phyloP scores from a whole-genome alignment of 1,139 yeast genomes.

The Sugiyamaella paludigena region DNA sequence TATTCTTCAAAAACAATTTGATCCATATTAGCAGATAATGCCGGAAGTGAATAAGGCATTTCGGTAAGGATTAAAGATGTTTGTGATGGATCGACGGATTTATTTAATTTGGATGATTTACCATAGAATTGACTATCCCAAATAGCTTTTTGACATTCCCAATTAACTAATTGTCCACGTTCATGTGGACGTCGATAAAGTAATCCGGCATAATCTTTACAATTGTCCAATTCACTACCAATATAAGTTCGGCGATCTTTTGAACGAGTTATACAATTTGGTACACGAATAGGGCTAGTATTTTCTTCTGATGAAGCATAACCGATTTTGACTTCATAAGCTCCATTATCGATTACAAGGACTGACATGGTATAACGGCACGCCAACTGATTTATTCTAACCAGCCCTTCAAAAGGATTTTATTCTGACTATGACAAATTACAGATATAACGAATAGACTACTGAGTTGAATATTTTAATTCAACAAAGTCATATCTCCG shows the following conservation, averaged over 20 bases:
- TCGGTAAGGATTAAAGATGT: slow-evolving; percentile 65
- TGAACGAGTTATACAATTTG: slow-evolving; percentile 72
- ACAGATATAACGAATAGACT: too few species aligned
- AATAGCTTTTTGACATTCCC: slow-evolving; percentile 89
- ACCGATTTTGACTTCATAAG: slow-evolving; percentile 80
- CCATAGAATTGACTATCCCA: slow-evolving; percentile 78
- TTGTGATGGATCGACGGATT: slow-evolving; percentile 43
- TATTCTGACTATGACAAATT: too few species aligned
- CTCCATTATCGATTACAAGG: slow-evolving; percentile 79
- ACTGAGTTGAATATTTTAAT: too few species aligned
- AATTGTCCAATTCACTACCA: slow-evolving; percentile 64
- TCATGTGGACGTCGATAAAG: slow-evolving; percentile 80
- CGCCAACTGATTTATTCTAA: too few species aligned
- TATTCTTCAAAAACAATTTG: slow-evolving; percentile 94
- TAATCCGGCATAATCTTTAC: slow-evolving; percentile 74
- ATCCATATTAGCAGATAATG: slow-evolving; percentile 79
- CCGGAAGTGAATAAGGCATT: slow-evolving; percentile 79
- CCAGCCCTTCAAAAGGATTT: too few species aligned
- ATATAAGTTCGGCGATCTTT: slow-evolving; percentile 71
- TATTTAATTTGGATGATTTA: slow-evolving; percentile 36
- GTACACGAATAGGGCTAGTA: slow-evolving; percentile 49
- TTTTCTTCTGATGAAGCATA: slow-evolving; percentile 39
- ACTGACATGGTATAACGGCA: slow-evolving; percentile 30
- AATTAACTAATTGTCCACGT: slow-evolving; percentile 77
- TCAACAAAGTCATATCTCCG: too few species aligned